Conservation (phyloP, 2,329 filamentous ascomycete genomes). For the Paracoccidioides lutzii region DNA sequence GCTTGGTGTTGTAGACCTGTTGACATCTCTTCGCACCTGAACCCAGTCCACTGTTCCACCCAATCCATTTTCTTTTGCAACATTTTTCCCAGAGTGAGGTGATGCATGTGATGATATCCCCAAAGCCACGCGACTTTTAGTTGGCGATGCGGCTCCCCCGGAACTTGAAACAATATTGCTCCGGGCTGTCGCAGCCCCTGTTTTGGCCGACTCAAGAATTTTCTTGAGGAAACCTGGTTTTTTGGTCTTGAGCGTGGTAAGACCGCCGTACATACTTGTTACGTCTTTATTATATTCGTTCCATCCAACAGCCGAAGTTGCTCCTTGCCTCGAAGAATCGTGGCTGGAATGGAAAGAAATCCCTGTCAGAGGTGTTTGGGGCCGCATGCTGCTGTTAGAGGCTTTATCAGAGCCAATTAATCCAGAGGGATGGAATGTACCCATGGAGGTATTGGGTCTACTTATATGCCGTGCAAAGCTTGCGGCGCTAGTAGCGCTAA, state of each 20-base stretch:
- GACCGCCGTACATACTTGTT: conserved; percentile 60
- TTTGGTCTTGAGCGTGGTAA: conserved; percentile 60
- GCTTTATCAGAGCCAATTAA: conserved; percentile 26
- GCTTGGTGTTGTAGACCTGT: conserved; percentile 85
- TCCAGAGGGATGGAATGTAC: conserved; percentile 24
- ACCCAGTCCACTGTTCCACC: conserved; percentile 66
- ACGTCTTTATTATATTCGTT: conserved; percentile 43
- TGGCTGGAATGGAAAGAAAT: conserved; percentile 90
- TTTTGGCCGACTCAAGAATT: conserved; percentile 87
- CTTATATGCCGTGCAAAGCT: conserved; percentile 69
- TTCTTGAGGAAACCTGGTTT: conserved; percentile 91
- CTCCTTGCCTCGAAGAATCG: conserved; percentile 42
- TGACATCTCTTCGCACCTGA: conserved; percentile 91
- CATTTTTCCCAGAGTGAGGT: conserved; percentile 33
- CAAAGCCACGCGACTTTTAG: conserved; percentile 36
- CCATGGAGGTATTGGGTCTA: conserved; percentile 35
- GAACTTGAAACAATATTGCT: conserved; percentile 64
- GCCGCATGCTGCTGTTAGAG: conserved; percentile 22
- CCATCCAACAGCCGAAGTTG: conserved; percentile 55
- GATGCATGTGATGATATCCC: conserved; percentile 31
- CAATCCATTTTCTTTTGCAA: conserved; percentile 58
- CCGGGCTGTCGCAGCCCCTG: conserved; percentile 76
- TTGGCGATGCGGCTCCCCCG: conserved; percentile 33
- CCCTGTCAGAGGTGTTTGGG: conserved; percentile 51
- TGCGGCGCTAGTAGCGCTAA: conserved; percentile 90